Percentiles rank a stretch among this genome's conserved stretches.
Conservation (phyloP, 768 basidiomycete species). For the Psilocybe tampanensis region DNA sequence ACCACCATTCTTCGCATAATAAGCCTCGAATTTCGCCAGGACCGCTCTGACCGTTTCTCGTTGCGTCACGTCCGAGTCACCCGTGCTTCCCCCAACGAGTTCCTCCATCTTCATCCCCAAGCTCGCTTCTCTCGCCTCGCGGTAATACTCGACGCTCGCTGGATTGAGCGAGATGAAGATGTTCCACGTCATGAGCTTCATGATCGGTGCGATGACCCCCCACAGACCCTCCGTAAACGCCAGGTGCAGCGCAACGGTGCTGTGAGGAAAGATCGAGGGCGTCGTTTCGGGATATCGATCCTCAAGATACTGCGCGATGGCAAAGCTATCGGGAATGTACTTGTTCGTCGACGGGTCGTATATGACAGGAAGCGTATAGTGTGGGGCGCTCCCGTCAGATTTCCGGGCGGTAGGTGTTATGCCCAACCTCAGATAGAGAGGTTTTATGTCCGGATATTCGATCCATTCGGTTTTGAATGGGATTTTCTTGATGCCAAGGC, state of each 20-base stretch:
- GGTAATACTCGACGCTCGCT: conserved; percentile 8
- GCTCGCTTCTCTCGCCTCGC: conserved; percentile 12
- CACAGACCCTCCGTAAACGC: conserved; percentile 5
- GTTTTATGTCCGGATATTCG: neutral
- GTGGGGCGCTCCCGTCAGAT: neutral
- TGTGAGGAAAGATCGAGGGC: conserved; percentile 34
- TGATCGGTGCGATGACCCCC: neutral
- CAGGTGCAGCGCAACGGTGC: conserved; percentile 7
- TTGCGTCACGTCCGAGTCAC: too few relatives aligned
- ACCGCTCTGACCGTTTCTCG: too few relatives aligned
- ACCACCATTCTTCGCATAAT: neutral
- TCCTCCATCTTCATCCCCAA: conserved; percentile 23
- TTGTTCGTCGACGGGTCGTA: neutral
- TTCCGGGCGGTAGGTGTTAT: neutral
- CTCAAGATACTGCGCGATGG: conserved; percentile 34
- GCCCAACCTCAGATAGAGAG: neutral
- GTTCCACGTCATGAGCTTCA: neutral
- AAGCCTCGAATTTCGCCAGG: neutral
- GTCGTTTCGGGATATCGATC: conserved; percentile 45
- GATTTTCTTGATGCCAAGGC: neutral
- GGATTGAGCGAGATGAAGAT: neutral
- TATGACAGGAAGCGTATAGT: neutral
- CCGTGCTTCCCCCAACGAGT: conserved; percentile 11
- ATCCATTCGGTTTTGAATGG: neutral
- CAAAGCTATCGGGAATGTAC: neutral